A percentile compares a stretch with the other conserved stretches of the same genome.
Conservation (phyloP, 1,139 yeast genomes). For the Pichia sp. region DNA sequence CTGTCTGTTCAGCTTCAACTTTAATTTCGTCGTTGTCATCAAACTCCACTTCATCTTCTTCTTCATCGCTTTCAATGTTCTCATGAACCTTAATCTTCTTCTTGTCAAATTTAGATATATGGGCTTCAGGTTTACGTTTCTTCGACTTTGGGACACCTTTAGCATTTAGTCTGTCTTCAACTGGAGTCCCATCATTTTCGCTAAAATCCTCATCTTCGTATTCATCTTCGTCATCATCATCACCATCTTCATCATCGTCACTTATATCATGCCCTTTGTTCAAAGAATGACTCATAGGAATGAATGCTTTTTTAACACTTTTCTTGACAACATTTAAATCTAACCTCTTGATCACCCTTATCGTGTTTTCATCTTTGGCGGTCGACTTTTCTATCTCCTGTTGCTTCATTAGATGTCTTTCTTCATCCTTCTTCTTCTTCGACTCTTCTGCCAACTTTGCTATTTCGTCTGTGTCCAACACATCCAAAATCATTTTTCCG, state of each 20-base stretch:
- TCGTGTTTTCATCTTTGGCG: constrained; percentile 2
- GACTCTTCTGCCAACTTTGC: constrained; percentile 46
- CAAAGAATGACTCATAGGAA: constrained; percentile 73
- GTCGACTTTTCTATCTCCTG: constrained; percentile 11
- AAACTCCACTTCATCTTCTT: constrained; percentile 18
- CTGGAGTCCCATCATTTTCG: constrained; percentile 35
- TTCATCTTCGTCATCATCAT: constrained; percentile 16
- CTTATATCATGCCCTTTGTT: constrained; percentile 40
- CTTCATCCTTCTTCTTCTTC: constrained; percentile 36
- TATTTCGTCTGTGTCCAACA: constrained; percentile 56
- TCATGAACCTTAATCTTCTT: constrained; percentile 20
- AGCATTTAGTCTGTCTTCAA: constrained; percentile 37
- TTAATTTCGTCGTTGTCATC: constrained; percentile 1
- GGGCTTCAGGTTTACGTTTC: constrained; percentile 1
- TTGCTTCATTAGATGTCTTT: constrained; percentile 21
- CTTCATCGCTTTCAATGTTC: constrained; percentile 9
- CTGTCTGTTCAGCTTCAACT: constrained; percentile 11
- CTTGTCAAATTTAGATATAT: constrained; percentile 13
- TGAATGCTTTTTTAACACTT: constrained; percentile 21
- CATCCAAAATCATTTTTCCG: constrained; percentile 65
- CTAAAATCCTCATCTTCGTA: constrained; percentile 23
- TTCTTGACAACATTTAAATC: constrained; percentile 16
- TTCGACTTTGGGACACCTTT: constrained; percentile 28
- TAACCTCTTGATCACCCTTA: constrained; percentile 15
- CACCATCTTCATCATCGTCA: constrained; percentile 23